These are phyloP conservation scores for Tylopilus sp. DNA, from an alignment of 1,284 basidiomycete species.

Conservation along the genomic window DNA sequence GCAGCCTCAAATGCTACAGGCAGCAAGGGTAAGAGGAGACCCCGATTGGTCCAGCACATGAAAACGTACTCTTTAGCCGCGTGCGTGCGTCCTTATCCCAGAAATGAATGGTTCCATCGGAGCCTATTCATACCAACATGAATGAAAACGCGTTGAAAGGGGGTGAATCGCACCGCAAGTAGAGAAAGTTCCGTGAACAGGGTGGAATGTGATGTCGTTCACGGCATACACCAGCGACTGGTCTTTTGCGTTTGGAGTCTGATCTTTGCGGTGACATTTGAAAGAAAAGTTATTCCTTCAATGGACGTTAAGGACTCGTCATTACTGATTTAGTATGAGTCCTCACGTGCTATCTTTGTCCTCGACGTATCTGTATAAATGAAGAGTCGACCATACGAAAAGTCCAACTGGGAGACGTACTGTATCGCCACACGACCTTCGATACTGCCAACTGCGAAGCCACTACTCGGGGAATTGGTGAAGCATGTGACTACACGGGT, in stretches of 20 bases:
- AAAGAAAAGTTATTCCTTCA: slow-evolving; percentile 87
- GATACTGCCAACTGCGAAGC: slow-evolving; percentile 91
- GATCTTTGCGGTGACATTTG: slow-evolving; percentile 90
- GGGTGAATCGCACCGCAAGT: slow-evolving; percentile 69
- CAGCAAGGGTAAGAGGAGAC: slow-evolving; percentile 7
- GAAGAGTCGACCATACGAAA: slow-evolving; percentile 4
- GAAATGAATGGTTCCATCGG: slow-evolving; percentile 79
- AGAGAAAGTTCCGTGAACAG: slow-evolving; percentile 89
- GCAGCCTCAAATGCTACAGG: slow-evolving; percentile 45
- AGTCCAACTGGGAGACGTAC: slow-evolving; percentile 43
- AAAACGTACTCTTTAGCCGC: slow-evolving; percentile 75
- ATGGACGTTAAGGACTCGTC: slow-evolving; percentile 13
- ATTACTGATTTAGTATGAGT: neutral
- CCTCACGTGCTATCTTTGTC: slow-evolving; percentile 68
- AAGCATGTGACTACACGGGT: slow-evolving; percentile 89
- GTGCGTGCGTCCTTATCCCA: slow-evolving; percentile 92
- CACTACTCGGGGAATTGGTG: slow-evolving; percentile 61
- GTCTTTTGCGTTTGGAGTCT: slow-evolving; percentile 59
- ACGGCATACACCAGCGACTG: slow-evolving; percentile 86
- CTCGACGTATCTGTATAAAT: slow-evolving; percentile 63
- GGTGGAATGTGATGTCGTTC: slow-evolving; percentile 91
- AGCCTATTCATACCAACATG: slow-evolving; percentile 41
- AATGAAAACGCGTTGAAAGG: slow-evolving; percentile 21
- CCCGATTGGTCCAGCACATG: neutral
- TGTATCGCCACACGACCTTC: slow-evolving; percentile 97